Conservation (phyloP, 2,329 filamentous ascomycete genomes). For the Metarhizium robertsii region DNA sequence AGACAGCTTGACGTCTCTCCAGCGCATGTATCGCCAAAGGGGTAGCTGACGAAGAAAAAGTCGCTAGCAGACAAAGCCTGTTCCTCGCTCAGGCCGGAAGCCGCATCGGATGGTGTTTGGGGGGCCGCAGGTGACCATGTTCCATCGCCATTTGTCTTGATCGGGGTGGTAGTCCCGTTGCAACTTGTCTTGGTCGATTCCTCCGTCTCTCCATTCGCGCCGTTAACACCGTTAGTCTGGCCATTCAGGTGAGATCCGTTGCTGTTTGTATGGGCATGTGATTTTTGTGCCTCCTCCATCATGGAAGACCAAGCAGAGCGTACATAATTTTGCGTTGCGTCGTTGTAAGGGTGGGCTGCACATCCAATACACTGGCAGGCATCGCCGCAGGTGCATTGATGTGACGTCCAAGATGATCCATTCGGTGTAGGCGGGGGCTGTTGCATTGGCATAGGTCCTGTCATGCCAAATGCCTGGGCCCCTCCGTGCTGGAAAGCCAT, state of each 20-base stretch:
- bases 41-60: conserved; percentile 51
- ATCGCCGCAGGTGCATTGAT: conserved; percentile 53
- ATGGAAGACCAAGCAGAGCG: conserved; percentile 37
- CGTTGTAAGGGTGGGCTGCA: conserved; percentile 57
- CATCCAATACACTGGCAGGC: conserved; percentile 60
- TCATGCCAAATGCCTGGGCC: conserved; percentile 13
- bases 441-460: conserved; percentile 12
- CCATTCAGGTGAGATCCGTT: conserved; percentile 7
- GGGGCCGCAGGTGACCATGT: conserved; percentile 28
- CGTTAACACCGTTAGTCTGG: conserved; percentile 15
- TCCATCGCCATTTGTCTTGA: conserved; percentile 14
- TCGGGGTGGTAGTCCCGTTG: conserved; percentile 11
- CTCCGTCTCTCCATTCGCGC: conserved; percentile 14
- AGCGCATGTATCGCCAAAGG: conserved; percentile 36
- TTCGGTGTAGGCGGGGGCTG: conserved; percentile 9
- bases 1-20: conserved; percentile 42
- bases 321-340: conserved; percentile 46
- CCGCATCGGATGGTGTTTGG: conserved; percentile 38
- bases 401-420: conserved; percentile 23
- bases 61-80: conserved; percentile 41
- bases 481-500: conserved; percentile 12
- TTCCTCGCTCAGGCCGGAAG: conserved; percentile 37
- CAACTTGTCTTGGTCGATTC: conserved; percentile 10
- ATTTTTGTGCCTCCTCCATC: conserved; percentile 22
- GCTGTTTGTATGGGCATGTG: conserved; percentile 9